These are phyloP conservation scores for Knoxia roxburghii DNA, from an alignment of 257 asterid genomes.

Conservation along the genomic window DNA sequence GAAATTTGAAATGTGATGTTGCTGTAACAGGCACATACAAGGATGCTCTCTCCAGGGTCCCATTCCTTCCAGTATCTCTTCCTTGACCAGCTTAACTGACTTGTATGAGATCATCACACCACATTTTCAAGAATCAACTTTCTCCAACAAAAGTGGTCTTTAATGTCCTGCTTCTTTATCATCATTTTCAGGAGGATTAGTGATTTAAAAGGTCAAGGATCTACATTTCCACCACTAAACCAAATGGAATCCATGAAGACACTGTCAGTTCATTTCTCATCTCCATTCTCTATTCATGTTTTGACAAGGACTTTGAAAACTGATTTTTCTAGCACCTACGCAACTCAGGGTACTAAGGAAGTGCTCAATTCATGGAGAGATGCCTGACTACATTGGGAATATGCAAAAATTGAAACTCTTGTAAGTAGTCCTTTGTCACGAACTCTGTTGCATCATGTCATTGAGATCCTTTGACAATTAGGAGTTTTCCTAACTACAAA, in stretches of 20 bases:
- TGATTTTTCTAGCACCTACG: neutral
- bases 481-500: neutral
- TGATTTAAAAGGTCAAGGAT: slow-evolving; percentile 56
- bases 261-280: slow-evolving; percentile 43
- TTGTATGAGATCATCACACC: slow-evolving; percentile 43
- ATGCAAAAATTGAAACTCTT: slow-evolving; percentile 61
- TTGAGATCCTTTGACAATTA: neutral
- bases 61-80: slow-evolving; percentile 67
- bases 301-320: no score
- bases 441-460: neutral
- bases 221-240: slow-evolving; percentile 59
- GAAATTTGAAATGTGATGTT: slow-evolving; percentile 12
- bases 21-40: slow-evolving; percentile 71
- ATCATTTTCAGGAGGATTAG: slow-evolving; percentile 78
- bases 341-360: slow-evolving; percentile 52
- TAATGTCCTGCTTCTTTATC: slow-evolving; percentile 4
- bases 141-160: neutral
- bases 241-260: slow-evolving; percentile 50
- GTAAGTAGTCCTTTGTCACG: slow-evolving; percentile 32
- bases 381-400: slow-evolving; percentile 57
- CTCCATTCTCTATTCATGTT: neutral
- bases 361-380: slow-evolving; percentile 57
- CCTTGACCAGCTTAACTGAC: slow-evolving; percentile 58
- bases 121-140: neutral
- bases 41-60: slow-evolving; percentile 94